Percentiles rank a stretch among this genome's conserved stretches.
Evolutionary conservation across 768 basidiomycete species (phyloP).

Genomic region (Paxillus rubicundulus): DNA sequence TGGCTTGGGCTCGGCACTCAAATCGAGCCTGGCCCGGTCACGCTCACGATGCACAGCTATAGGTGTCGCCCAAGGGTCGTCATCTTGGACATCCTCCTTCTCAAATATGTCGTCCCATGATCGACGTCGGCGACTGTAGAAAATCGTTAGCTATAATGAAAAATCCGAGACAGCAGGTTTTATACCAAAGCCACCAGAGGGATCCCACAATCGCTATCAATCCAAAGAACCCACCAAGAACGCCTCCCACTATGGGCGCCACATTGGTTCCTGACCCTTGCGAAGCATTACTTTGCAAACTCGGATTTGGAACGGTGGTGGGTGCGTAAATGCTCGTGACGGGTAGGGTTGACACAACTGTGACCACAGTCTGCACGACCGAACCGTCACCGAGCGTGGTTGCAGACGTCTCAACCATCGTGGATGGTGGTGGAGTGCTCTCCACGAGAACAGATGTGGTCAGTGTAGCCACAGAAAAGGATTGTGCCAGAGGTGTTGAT

Average conservation of each 20-base stretch:
- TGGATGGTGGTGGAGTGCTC: conserved; percentile 32
- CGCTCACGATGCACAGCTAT: conserved; percentile 19
- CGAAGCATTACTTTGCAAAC: conserved; percentile 12
- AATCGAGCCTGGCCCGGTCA: conserved; percentile 28
- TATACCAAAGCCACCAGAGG: conserved; percentile 53
- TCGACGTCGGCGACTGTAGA: conserved; percentile 41
- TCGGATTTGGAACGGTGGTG: conserved; percentile 13
- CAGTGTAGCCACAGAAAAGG: conserved; percentile 10
- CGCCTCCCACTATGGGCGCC: conserved; percentile 52
- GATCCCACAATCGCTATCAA: conserved; percentile 42
- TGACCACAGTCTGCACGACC: conserved; percentile 35
- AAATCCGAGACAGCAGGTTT: conserved; percentile 5
- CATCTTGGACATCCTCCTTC: conserved; percentile 33
- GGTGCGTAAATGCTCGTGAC: conserved; percentile 30
- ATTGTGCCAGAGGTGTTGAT: conserved; percentile 3
- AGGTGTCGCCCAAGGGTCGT: conserved; percentile 17
- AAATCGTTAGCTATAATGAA: conserved; percentile 10
- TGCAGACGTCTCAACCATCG: conserved; percentile 30
- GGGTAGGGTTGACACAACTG: conserved; percentile 37
- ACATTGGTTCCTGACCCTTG: conserved; percentile 30
- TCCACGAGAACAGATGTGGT: conserved; percentile 27
- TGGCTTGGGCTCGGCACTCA: conserved; percentile 45
- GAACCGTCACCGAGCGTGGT: conserved; percentile 43
- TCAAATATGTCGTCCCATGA: conserved; percentile 55
- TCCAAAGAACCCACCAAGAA: conserved; percentile 53